Conservation (phyloP, 805 yeast genomes). For the Saccharomycopsis olivae region DNA sequence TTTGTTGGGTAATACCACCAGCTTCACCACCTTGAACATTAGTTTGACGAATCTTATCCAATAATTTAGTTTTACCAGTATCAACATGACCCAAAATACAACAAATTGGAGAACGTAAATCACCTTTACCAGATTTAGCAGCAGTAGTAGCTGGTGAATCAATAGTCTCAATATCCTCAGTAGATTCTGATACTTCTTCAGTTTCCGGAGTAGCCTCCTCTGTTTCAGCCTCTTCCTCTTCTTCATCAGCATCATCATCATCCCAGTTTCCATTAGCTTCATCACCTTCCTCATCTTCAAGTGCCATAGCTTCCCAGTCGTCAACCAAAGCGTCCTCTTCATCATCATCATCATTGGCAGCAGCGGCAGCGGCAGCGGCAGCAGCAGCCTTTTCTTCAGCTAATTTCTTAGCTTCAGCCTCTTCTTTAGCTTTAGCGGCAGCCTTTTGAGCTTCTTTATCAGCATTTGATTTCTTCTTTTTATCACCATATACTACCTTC, state of each 20-base stretch:
- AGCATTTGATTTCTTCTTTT: conserved; percentile 41
- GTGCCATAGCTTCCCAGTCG: conserved; percentile 75
- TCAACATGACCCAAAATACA: conserved; percentile 99
- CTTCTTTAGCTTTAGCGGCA: conserved; percentile 21
- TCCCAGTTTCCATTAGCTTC: conserved; percentile 29
- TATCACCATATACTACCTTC: conserved; percentile 61
- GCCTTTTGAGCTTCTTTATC: conserved; percentile 19
- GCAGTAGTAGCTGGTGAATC: conserved; percentile 24
- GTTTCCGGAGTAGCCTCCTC: neutral
- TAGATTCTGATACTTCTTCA: conserved; percentile 20
- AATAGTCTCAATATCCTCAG: conserved; percentile 24
- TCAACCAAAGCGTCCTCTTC: conserved; percentile 58
- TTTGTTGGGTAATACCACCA: conserved; percentile 99
- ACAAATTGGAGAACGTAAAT: conserved; percentile 97
- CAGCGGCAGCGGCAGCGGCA: conserved; percentile 20
- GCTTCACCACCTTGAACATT: conserved; percentile 99
- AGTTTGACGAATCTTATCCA: conserved; percentile 96
- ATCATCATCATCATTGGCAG: conserved; percentile 26
- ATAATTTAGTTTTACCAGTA: conserved; percentile 96
- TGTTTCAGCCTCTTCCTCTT: conserved; percentile 21
- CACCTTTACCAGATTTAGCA: conserved; percentile 31
- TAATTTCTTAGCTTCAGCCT: conserved; percentile 23
- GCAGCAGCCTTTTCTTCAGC: conserved; percentile 22
- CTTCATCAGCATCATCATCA: conserved; percentile 26
- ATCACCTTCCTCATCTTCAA: conserved; percentile 43